Conservation (phyloP, 1,284 basidiomycete species). For the Trichosporon inkin region DNA sequence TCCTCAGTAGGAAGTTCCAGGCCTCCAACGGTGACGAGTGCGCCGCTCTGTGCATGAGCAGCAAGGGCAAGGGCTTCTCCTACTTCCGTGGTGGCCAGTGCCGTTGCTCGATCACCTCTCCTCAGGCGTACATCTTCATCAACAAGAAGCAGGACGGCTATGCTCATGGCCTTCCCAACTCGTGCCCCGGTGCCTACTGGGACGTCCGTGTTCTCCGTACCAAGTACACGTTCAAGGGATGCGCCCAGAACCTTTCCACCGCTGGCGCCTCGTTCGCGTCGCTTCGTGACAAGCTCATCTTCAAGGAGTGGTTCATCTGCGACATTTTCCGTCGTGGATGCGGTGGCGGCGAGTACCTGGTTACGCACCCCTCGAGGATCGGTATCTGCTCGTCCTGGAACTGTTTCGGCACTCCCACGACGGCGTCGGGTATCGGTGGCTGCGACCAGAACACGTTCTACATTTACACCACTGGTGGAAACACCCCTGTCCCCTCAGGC, state of each 20-base stretch:
- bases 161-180: conserved; percentile 1
- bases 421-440: not conserved
- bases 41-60: not conserved
- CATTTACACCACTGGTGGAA: not conserved
- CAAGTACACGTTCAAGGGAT: conserved; percentile 6
- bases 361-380: conserved; percentile 1
- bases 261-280: not conserved
- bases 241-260: not conserved
- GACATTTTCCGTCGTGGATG: conserved; percentile 1
- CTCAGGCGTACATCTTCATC: conserved; percentile 3
- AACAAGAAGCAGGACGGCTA: conserved; percentile 7
- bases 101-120: conserved; percentile 6
- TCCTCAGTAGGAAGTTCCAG: not conserved
- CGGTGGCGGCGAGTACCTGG: not conserved
- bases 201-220: conserved; percentile 3
- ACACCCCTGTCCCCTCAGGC: not conserved
- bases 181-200: conserved; percentile 4
- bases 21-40: conserved; percentile 1
- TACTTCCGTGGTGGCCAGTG: conserved; percentile 8
- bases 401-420: not conserved
- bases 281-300: conserved; percentile 4
- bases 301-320: conserved; percentile 8
- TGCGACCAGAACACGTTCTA: conserved; percentile 7
- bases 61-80: conserved; percentile 7
- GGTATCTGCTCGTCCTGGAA: conserved; percentile 6